phyloP scores from a whole-genome alignment of 2,329 filamentous ascomycete species.

The Phialophora tarda region DNA sequence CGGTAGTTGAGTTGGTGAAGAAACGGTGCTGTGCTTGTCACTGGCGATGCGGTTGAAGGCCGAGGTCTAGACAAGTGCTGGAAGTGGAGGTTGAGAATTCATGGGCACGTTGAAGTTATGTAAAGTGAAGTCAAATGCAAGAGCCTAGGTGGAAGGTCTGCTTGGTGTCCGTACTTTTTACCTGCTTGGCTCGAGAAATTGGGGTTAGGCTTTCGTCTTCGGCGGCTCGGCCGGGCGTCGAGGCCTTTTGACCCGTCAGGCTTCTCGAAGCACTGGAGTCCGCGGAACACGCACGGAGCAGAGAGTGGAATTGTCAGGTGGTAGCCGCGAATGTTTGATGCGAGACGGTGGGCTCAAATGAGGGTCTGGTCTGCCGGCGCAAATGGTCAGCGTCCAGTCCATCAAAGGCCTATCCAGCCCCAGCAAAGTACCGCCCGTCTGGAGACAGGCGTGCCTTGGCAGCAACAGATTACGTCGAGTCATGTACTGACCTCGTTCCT shows the following conservation, averaged over 20 bases:
- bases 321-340: slow-evolving; percentile 2
- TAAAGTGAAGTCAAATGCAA: slow-evolving; percentile 7
- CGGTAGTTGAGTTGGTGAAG: not conserved
- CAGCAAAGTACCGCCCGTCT: not conserved
- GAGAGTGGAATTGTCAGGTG: slow-evolving; percentile 2
- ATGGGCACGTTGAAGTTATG: not conserved
- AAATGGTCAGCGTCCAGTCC: slow-evolving; percentile 17
- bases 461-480: slow-evolving; percentile 17
- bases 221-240: slow-evolving; percentile 6
- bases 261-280: slow-evolving; percentile 18
- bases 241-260: slow-evolving; percentile 7
- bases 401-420: not conserved
- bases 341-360: not conserved
- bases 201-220: slow-evolving; percentile 4
- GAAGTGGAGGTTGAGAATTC: not conserved
- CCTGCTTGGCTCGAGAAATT: not conserved
- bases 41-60: not conserved
- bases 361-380: slow-evolving; percentile 16
- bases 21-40: not conserved
- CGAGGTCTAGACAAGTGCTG: slow-evolving; percentile 1
- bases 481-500: slow-evolving; percentile 5
- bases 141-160: slow-evolving; percentile 1
- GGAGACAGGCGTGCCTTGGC: not conserved
- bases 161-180: slow-evolving; percentile 11
- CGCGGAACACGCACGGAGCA: not conserved